These are phyloP conservation scores for Venturia oleaginea DNA, from an alignment of 2,329 filamentous ascomycete species.

Conservation along the genomic window DNA sequence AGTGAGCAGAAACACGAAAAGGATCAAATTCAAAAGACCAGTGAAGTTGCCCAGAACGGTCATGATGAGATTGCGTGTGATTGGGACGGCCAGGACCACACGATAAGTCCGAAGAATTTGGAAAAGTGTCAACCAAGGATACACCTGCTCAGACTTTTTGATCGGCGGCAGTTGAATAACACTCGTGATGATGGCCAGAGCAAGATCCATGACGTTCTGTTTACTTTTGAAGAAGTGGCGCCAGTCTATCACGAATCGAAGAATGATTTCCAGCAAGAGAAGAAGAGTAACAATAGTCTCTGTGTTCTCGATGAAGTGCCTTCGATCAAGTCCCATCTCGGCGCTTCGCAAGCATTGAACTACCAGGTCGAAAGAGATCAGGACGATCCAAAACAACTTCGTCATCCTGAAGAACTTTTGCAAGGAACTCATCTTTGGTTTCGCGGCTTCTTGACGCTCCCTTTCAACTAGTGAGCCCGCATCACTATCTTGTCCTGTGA, in stretches of 20 bases:
- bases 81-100: conserved; percentile 77
- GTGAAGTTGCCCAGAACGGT: conserved; percentile 83
- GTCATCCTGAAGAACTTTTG: conserved; percentile 69
- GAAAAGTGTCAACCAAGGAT: conserved; percentile 85
- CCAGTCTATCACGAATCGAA: conserved; percentile 74
- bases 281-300: conserved; percentile 70
- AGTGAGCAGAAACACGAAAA: conserved; percentile 93
- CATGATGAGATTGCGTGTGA: conserved; percentile 78
- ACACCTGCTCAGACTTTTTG: conserved; percentile 58
- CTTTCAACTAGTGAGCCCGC: conserved; percentile 31
- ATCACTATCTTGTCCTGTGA: conserved; percentile 63
- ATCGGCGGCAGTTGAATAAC: conserved; percentile 81
- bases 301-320: conserved; percentile 56
- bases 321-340: conserved; percentile 55
- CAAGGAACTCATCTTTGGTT: conserved; percentile 35
- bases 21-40: conserved; percentile 87
- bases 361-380: conserved; percentile 75
- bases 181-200: conserved; percentile 69
- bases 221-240: conserved; percentile 65
- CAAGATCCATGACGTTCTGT: conserved; percentile 72
- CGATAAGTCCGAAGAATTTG: conserved; percentile 90
- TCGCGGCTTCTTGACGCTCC: conserved; percentile 5
- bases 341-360: conserved; percentile 70
- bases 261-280: conserved; percentile 70
- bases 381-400: conserved; percentile 63